Evolutionary conservation across 352 stramenopile species (phyloP).

Genomic region (Saprolegnia diclina): DNA sequence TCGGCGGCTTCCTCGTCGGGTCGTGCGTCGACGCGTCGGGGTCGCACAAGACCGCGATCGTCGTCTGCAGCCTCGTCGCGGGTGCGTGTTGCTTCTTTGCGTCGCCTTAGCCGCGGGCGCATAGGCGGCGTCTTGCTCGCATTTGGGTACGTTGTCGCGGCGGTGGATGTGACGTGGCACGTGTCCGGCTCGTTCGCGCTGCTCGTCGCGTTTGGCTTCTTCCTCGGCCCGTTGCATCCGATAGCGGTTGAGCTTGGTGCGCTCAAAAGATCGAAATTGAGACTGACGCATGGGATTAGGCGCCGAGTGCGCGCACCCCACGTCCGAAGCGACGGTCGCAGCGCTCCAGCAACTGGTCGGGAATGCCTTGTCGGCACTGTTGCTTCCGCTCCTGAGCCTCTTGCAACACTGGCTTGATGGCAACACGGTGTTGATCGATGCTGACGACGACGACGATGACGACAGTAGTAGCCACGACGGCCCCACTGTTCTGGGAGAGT

Average conservation of each 20-base stretch:
- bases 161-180: not conserved
- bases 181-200: constrained; percentile 39
- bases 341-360: constrained; percentile 69
- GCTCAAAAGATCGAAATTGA: no score
- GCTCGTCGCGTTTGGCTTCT: constrained; percentile 42
- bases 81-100: constrained; percentile 26
- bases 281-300: not conserved
- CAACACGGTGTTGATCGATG: not conserved
- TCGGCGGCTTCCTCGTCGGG: constrained; percentile 63
- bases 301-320: constrained; percentile 65
- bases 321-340: constrained; percentile 65
- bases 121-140: not conserved
- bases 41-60: constrained; percentile 52
- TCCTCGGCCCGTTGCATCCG: constrained; percentile 57
- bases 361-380: constrained; percentile 61
- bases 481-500: not conserved
- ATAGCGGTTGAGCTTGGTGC: constrained; percentile 57
- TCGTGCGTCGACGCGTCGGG: constrained; percentile 51
- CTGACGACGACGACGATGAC: not conserved
- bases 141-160: not conserved
- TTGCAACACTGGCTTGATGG: constrained; percentile 36
- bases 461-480: not conserved
- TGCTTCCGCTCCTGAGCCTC: constrained; percentile 47
- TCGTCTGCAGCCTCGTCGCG: constrained; percentile 50
- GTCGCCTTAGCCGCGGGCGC: not conserved